A percentile compares a stretch with the other conserved stretches of the same genome.
Conservation (phyloP, 306 rosid genomes). For the Sindora glabra region DNA sequence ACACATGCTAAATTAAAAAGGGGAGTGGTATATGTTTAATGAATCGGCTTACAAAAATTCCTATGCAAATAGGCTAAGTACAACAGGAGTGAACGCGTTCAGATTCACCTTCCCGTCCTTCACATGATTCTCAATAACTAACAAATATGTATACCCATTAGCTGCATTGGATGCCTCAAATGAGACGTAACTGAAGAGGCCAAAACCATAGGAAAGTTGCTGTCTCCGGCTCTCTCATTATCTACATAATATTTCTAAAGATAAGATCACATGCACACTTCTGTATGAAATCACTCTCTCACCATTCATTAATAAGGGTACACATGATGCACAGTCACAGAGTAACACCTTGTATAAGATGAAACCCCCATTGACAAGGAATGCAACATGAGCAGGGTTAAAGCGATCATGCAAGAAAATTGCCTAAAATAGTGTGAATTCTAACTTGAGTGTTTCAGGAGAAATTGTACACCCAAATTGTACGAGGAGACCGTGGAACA, state of each 20-base stretch:
- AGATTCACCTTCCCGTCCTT: background rate
- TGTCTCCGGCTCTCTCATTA: slow-evolving; percentile 97
- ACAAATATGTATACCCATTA: slow-evolving; percentile 45
- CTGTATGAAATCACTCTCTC: background rate
- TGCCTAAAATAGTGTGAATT: background rate
- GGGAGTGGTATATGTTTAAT: too few species aligned
- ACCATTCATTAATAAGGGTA: background rate
- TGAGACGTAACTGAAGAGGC: slow-evolving; percentile 93
- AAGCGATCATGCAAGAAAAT: background rate
- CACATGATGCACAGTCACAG: background rate
- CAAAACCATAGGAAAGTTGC: slow-evolving; percentile 98
- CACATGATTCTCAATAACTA: background rate
- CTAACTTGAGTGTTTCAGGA: background rate
- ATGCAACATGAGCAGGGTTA: slow-evolving; percentile 1
- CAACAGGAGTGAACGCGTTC: background rate
- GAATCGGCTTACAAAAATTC: too few species aligned
- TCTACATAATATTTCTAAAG: slow-evolving; percentile 36
- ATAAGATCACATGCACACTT: slow-evolving; percentile 21
- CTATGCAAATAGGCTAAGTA: background rate
- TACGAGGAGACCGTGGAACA: background rate
- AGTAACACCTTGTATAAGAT: background rate
- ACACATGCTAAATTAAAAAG: background rate
- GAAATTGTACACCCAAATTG: background rate
- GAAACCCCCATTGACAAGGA: background rate
- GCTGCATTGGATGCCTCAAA: slow-evolving; percentile 99